Conservation (phyloP, 2,329 filamentous ascomycete genomes). For the Trichothecium sympodiale region DNA sequence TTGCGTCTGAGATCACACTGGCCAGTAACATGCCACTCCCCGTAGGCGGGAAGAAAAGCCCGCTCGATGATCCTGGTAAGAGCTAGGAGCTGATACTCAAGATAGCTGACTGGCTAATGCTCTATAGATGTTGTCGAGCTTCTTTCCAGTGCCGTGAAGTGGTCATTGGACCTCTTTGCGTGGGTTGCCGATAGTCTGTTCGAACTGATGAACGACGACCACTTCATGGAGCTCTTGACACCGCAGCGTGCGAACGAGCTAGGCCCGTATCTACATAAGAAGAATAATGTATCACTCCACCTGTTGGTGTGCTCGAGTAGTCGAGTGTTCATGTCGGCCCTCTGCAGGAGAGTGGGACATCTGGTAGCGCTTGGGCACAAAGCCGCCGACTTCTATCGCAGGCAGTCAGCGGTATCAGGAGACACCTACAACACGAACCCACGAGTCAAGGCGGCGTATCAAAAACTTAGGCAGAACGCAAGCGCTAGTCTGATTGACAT, state of each 20-base stretch:
- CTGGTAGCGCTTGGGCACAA: conserved; percentile 38
- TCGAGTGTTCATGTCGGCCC: conserved; percentile 58
- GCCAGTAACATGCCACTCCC: conserved; percentile 44
- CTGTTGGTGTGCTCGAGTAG: conserved; percentile 63
- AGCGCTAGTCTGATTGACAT: conserved; percentile 44
- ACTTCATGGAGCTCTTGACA: conserved; percentile 39
- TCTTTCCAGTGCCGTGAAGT: conserved; percentile 64
- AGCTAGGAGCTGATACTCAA: no score
- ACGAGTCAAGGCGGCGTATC: conserved; percentile 46
- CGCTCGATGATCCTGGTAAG: conserved; percentile 47
- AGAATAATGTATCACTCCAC: conserved; percentile 48
- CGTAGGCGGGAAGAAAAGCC: conserved; percentile 44
- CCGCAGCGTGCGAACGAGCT: conserved; percentile 36
- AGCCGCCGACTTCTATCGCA: conserved; percentile 40
- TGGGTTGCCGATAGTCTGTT: conserved; percentile 52
- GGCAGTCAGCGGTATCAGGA: conserved; percentile 28
- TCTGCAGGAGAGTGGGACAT: conserved; percentile 52
- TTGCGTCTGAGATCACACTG: conserved; percentile 54
- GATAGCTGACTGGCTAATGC: conserved; percentile 7
- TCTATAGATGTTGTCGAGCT: conserved; percentile 56
- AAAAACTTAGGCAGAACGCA: conserved; percentile 39
- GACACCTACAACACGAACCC: conserved; percentile 27
- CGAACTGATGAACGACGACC: conserved; percentile 38
- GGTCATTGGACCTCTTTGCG: conserved; percentile 61
- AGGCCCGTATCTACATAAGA: conserved; percentile 37